Base-by-base conservation (phyloP, 2,329 filamentous ascomycete species). In the Fusarium sp. region DNA sequence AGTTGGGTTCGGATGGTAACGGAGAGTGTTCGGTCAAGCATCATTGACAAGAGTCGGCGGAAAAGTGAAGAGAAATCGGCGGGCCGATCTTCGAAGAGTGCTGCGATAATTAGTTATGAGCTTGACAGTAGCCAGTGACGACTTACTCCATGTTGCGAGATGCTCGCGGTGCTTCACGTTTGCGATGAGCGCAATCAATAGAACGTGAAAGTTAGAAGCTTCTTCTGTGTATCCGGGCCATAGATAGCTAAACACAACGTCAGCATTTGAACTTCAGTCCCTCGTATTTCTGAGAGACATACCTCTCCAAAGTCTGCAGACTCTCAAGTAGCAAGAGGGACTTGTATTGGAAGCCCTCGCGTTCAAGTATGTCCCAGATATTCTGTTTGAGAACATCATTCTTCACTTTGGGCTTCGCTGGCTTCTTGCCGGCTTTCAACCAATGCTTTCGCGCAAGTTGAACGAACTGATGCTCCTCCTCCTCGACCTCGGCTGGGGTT, bases 211-310 rank as follows among this genome's bases (percentile, higher is more conserved):
- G 80, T 99, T 97, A 35, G 95, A 97, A 7, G 94, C 90, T 76
- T 96, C 91, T 71, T 97, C 93, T 15, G 88, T 90, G 80, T 97
- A 99, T 55, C 92, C 93, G 48, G 96, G 96, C 96, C 96, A 99
- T 32, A 99, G 87, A 79, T 97, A 98, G 78, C 93, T 93, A 55
- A 17, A 41, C 23, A n/a, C 5, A 6, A 27, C 35, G 69, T 82
- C 63, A 81, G 79, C 46, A n/a, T 35, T n/a, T 18, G 8, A 15
- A 8, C 82, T 23, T 13, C 14, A n/a, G 8, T 30, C 7, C 15
- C n/a, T 17, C 40, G 17, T 15, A 7, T 8, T 26, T 6, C 27
- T 12, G 15, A 32, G 46, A 46, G 11, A 18, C 64, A 27, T 83
- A 93, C 91, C 88, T 92, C 81, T 99, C 96, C 64, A 99, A 83